Evolutionary conservation across 768 basidiomycete genomes (phyloP), one percentile per base, ranked within the genome.

Genomic region (Tulasnella sp.): DNA sequence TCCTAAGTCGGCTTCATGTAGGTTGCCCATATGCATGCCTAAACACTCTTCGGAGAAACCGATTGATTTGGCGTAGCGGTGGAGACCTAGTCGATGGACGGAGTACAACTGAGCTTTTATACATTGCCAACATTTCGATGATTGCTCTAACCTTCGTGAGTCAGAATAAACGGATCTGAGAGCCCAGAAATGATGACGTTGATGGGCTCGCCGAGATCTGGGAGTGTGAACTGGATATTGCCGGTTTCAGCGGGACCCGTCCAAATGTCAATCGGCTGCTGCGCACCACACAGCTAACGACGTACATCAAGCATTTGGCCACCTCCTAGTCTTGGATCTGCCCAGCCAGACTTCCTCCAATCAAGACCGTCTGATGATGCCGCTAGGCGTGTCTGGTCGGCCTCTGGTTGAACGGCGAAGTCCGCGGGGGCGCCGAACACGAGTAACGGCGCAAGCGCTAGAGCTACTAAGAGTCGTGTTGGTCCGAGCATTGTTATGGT

Each of bases 41-140:
- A 94, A 78, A 77, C 93, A 95, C 78, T 94, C 93, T 75, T 86
- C 85, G 8, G 90, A 89, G 78, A 90, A 93, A 1, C 92, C 93
- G 39, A 94, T 84, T 9, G 92, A 92, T 78, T 88, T 90, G 73
- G 26, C 63, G 68, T 40, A 67, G 41, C 19, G 16, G 19, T 62
- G 34, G 7, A 52, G 16, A 35, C 39, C 39, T 22, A 34, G 1
- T 14, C 11, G 34, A 16, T 11, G 14, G n/a, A 22, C 17, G 35
- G 17, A 52, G 16, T 32, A 71, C 41, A 22, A 2, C 16, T 75
- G n/a, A 69, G 69, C 69, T 52, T 73, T 32, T 39, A 41, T 66
- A 39, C 59, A 40, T 32, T 40, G 29, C 26, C 47, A 26, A 59
- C 29, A 76, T 79, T 73, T 75, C 90, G 89, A 88, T 90, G 75